Base-by-base conservation (phyloP, 352 stramenopile species). In the Pythium sukuiense region DNA sequence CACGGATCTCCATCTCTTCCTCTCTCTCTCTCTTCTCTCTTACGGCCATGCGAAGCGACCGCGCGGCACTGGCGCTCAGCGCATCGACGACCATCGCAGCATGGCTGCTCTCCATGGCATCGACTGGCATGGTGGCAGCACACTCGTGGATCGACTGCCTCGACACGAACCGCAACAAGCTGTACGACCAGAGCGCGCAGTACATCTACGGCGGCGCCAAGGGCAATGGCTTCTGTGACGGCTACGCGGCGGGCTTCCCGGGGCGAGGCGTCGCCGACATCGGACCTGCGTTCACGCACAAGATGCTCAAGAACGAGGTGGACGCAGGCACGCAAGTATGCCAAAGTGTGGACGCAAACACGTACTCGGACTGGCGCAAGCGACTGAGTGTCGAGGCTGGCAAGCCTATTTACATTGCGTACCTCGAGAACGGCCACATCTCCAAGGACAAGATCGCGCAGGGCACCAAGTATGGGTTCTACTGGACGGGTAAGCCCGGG, bases 111-210 rank as follows among this genome's bases (percentile, higher is more conserved):
- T n/a, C 37, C 20, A 27, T 30, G 20, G 35, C 29, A 13, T 20
- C 52, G 27, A 46, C 49, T 24, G 29, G 30, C 6, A 41, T 63
- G 33, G 56, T 74, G 24, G 48, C 76, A 0, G 77, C 76, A n/a
- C 84, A 92, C 69, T 77, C 81, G 12, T 90, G 84, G 81, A 83
- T 89, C 54, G 79, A 88, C 61, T 88, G 79, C 35, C 53, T 88
- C 52, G 75, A 84, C 72, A 88, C 77, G 54, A 76, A 81, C 64
- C 71, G 80, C 56, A 76, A 67, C 11, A 87, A 87, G 58, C 55
- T 92, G 8, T 90, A 92, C 56, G 76, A 89, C 54, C 67, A 86
- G 54, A 87, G 79, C 58, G 73, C 66, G 14, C 73, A 77, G 43
- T 91, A 89, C 67, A 89, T 91, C 63, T 91, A 77, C 50, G 79